Conservation (phyloP, 2,329 filamentous ascomycete genomes). For the Pseudocercospora vitis region DNA sequence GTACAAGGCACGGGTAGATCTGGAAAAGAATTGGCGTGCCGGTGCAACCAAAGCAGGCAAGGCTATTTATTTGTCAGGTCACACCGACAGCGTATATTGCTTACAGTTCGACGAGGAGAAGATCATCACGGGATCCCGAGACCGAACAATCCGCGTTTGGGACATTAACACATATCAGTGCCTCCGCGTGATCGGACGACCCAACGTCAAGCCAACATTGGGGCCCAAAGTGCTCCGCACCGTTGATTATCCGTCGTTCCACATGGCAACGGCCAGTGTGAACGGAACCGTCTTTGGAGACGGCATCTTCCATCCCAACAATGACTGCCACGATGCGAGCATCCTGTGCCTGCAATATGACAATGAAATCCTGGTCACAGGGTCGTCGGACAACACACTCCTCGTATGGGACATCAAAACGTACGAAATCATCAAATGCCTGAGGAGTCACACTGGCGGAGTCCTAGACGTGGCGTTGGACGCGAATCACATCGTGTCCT, state of each 20-base stretch:
- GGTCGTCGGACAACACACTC: slow-evolving; percentile 87
- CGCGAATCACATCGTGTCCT: slow-evolving; percentile 88
- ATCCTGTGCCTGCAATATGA: slow-evolving; percentile 96
- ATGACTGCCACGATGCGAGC: slow-evolving; percentile 78
- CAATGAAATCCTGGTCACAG: slow-evolving; percentile 86
- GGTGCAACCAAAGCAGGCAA: slow-evolving; percentile 68
- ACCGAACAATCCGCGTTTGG: slow-evolving; percentile 95
- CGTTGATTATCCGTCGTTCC: slow-evolving; percentile 43
- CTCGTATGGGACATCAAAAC: slow-evolving; percentile 86
- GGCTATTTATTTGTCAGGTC: slow-evolving; percentile 86
- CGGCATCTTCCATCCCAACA: slow-evolving; percentile 48
- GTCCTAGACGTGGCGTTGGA: slow-evolving; percentile 95
- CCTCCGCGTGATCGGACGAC: slow-evolving; percentile 77
- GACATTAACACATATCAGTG: slow-evolving; percentile 88
- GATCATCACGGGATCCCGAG: slow-evolving; percentile 93
- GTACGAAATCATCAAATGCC: slow-evolving; percentile 76
- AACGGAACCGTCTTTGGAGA: slow-evolving; percentile 51
- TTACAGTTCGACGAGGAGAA: slow-evolving; percentile 97
- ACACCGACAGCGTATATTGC: slow-evolving; percentile 95
- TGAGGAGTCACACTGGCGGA: slow-evolving; percentile 77
- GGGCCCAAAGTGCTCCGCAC: slow-evolving; percentile 47
- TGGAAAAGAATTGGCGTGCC: slow-evolving; percentile 72
- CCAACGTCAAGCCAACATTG: slow-evolving; percentile 58
- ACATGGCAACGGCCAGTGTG: slow-evolving; percentile 44
- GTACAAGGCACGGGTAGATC: slow-evolving; percentile 71